phyloP scores from a whole-genome alignment of 169 alveolate species.

The Ichthyophthirius multifiliis region DNA sequence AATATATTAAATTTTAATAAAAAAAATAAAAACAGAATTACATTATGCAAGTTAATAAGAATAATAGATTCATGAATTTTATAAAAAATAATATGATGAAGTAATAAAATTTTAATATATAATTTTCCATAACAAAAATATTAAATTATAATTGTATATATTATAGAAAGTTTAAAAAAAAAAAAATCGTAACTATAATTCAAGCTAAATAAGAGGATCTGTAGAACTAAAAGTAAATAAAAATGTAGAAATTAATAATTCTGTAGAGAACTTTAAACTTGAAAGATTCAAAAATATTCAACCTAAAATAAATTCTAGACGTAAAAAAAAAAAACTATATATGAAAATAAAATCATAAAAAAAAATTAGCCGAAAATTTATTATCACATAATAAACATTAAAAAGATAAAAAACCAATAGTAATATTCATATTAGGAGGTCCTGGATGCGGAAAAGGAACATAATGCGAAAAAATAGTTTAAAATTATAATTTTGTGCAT shows the following conservation, averaged over 20 bases:
- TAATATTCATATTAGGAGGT: no score
- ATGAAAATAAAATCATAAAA: no score
- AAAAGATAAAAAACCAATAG: no score
- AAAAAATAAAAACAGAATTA: background rate
- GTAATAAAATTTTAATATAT: no score
- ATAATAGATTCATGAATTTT: background rate
- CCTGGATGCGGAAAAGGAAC: slow-evolving; percentile 91
- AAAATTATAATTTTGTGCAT: slow-evolving; percentile 79
- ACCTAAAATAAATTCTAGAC: no score
- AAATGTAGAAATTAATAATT: background rate
- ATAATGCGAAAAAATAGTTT: slow-evolving; percentile 78
- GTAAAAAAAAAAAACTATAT: no score
- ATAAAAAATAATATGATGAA: no score
- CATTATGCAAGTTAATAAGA: background rate
- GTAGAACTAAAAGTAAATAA: background rate
- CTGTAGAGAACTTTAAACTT: background rate
- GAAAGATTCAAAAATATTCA: background rate
- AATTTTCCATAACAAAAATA: background rate
- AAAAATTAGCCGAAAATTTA: no score
- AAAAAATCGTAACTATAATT: background rate
- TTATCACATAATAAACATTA: no score
- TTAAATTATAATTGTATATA: background rate
- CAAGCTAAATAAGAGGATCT: background rate
- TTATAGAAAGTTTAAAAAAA: background rate
- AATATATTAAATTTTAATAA: background rate